Conservation (phyloP, 257 asterid genomes). For the Striga asiatica region DNA sequence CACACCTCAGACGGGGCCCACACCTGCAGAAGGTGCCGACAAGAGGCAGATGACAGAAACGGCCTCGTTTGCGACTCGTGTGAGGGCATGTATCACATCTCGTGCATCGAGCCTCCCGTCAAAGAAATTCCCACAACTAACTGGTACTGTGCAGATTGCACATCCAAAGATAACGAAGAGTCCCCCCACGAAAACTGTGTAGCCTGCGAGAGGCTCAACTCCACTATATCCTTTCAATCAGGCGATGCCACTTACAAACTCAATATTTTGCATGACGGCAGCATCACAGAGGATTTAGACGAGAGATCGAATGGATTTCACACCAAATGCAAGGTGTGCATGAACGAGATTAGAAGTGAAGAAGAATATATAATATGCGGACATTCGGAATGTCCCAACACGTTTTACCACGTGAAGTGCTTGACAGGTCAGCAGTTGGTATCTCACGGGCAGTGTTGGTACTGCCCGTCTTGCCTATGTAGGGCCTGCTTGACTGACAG, state of each 20-base stretch:
- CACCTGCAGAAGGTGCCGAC: constrained; percentile 56
- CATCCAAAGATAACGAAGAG: constrained; percentile 47
- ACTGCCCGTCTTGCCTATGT: constrained; percentile 80
- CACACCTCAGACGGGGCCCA: constrained; percentile 24
- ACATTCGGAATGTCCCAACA: constrained; percentile 62
- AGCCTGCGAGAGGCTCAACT: constrained; percentile 54
- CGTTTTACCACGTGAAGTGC: constrained; percentile 58
- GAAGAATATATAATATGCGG: constrained; percentile 48
- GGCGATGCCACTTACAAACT: no score
- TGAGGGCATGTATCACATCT: constrained; percentile 72
- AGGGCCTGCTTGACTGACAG: constrained; percentile 49
- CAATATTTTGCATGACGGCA: no score
- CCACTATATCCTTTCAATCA: no score
- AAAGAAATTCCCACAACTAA: constrained; percentile 56
- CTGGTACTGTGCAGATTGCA: constrained; percentile 79
- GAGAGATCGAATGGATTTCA: constrained; percentile 41
- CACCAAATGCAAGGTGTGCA: constrained; percentile 54
- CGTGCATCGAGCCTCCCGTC: constrained; percentile 67
- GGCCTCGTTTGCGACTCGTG: constrained; percentile 85
- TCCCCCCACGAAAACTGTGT: constrained; percentile 67
- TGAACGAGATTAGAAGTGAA: constrained; percentile 29
- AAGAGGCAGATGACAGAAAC: constrained; percentile 53
- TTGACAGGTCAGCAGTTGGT: constrained; percentile 51
- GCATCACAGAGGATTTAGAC: no score
- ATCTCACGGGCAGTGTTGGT: constrained; percentile 51